These are phyloP conservation scores for Entomortierella chlamydospora DNA, from an alignment of 192 early-diverging fungal genomes.

Conservation along the genomic window DNA sequence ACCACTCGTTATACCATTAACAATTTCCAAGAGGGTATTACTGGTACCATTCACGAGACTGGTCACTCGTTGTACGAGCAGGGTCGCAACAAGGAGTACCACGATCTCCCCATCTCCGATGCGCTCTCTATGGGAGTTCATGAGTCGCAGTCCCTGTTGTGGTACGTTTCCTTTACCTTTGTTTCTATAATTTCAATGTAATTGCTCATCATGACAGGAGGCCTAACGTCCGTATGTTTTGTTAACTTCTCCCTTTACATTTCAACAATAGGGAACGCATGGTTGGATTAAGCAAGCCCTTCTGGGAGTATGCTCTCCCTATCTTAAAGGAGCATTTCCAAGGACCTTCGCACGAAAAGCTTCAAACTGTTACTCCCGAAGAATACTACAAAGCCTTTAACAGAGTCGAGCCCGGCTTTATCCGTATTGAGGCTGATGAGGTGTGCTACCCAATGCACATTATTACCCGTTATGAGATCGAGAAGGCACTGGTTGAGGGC, in stretches of 20 bases:
- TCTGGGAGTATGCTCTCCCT: conserved; percentile 51
- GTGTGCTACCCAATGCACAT: conserved; percentile 55
- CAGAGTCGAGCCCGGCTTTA: conserved; percentile 42
- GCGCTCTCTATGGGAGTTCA: conserved; percentile 53
- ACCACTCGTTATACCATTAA: conserved; percentile 55
- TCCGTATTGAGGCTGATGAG: conserved; percentile 56
- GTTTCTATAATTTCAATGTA: background rate
- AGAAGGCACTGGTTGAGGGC: conserved; percentile 40
- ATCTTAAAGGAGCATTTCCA: conserved; percentile 45
- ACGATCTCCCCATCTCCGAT: conserved; percentile 28
- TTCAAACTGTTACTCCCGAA: conserved; percentile 17
- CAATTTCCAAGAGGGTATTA: conserved; percentile 48
- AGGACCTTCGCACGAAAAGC: conserved; percentile 17
- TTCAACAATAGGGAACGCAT: conserved; percentile 29
- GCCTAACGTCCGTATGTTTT: background rate
- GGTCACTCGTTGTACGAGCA: conserved; percentile 60
- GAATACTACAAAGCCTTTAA: conserved; percentile 52
- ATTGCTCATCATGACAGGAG: too few species aligned
- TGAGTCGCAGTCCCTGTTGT: conserved; percentile 58
- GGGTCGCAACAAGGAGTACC: conserved; percentile 46
- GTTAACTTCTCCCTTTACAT: background rate
- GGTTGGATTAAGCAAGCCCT: conserved; percentile 41
- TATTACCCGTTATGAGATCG: conserved; percentile 54
- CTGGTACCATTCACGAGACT: conserved; percentile 57
- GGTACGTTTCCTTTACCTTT: conserved; percentile 20